These are phyloP conservation scores for Chrysoporthe deuterocubensis DNA, from an alignment of 2,329 filamentous ascomycete genomes.

Conservation along the genomic window DNA sequence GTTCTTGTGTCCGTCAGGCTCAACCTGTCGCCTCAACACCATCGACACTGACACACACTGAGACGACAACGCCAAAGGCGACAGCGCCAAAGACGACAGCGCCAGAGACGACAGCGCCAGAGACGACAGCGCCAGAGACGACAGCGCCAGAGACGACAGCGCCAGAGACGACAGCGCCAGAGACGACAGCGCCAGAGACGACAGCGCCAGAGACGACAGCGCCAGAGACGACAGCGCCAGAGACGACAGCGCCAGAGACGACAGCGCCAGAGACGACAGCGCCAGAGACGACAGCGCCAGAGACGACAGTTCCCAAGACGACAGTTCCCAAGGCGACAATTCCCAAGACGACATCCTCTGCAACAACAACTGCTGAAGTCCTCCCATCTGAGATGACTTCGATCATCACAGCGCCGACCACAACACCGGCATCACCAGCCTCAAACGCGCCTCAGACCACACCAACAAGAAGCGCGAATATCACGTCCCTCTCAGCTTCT, in stretches of 20 bases:
- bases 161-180: not conserved
- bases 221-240: conserved; percentile 13
- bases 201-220: not conserved
- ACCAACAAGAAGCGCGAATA: not conserved
- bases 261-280: not conserved
- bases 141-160: conserved; percentile 5
- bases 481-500: not conserved
- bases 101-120: not conserved
- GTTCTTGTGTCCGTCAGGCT: conserved; percentile 36
- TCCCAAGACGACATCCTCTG: not conserved
- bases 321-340: not conserved
- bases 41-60: conserved; percentile 4
- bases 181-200: conserved; percentile 23
- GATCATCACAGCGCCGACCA: not conserved
- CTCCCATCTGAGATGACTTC: not conserved
- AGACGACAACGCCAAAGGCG: not conserved
- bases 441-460: not conserved
- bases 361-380: not conserved
- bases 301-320: conserved; percentile 24
- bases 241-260: conserved; percentile 18
- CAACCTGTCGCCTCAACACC: conserved; percentile 19
- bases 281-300: conserved; percentile 22
- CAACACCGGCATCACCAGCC: not conserved
- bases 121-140: conserved; percentile 1
- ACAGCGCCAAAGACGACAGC: conserved; percentile 26